Evolutionary conservation across 83 land plant genomes (phyloP), one percentile per base, ranked within the genome.

Genomic region (Picea abies): DNA sequence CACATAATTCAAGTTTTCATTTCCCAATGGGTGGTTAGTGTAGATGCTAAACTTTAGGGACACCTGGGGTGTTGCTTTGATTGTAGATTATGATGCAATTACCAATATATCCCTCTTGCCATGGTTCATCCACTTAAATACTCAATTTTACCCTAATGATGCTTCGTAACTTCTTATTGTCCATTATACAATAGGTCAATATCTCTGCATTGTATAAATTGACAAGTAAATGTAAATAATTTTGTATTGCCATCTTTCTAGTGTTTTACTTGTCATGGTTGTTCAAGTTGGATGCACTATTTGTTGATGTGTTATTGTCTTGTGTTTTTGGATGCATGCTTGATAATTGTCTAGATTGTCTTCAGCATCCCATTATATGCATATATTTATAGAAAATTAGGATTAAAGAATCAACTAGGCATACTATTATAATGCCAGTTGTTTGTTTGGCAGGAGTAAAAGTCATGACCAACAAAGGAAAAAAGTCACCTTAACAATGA

Each of bases 381-480:
- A 47, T 47, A 23, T 73, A 49, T 10, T 3, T 22, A 44, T 47
- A 52, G 58, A 73, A 70, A 37, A 7, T 37, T 19, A 70, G 37
- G 47, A 47, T 70, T 69, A 35, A 39, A 49, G 52, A 56, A 20
- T 44, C 12, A 47, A 41, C 15, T 12, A 20, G 25, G 16, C 47
- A 0, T 11, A 1, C 25, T 73, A 73, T 73, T 20, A 73, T 73
- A 52, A 4, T 73, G 29, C 60, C 22, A 49, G 44, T 58, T 73
- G 12, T 73, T 26, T 73, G 77, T 73, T 73, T 73, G 26, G 77
- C 77, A 73, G 77, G 56, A 41, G 60, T 22, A 41, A 73, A 44
- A 73, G 23, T 20, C 29, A 73, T 22, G 25, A 73, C 47, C 44
- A 73, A 73, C 77, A 73, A 73, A 73, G n/a, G 77, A n/a, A 6